Percentiles rank a stretch among this genome's conserved stretches.
phyloP scores from a whole-genome alignment of 2,329 filamentous ascomycete species.

The Sporothrix curviconia region DNA sequence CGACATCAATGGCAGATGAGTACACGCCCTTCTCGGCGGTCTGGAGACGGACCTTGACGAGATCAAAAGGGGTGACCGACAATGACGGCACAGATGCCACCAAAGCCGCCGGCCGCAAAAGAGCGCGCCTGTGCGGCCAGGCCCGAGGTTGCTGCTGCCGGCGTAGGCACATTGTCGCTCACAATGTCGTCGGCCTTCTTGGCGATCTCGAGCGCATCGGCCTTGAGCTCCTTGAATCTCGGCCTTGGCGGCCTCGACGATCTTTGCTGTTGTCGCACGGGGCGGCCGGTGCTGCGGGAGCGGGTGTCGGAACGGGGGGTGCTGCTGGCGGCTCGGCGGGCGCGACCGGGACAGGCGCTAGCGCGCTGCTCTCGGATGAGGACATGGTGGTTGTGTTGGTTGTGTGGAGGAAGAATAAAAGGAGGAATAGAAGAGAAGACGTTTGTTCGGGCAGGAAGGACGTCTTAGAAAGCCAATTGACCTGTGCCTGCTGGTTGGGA shows the following conservation, averaged over 20 bases:
- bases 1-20: conserved; percentile 82
- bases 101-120: conserved; percentile 82
- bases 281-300: conserved; percentile 31
- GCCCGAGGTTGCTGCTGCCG: conserved; percentile 26
- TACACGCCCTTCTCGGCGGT: conserved; percentile 94
- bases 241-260: conserved; percentile 35
- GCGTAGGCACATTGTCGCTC: conserved; percentile 32
- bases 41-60: conserved; percentile 96
- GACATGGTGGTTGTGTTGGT: not conserved
- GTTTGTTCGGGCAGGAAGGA: not conserved
- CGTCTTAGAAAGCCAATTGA: not conserved
- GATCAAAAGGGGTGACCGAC: conserved; percentile 95
- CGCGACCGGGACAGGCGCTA: conserved; percentile 21
- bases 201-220: conserved; percentile 24
- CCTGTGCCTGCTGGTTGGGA: not conserved
- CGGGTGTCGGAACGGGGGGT: conserved; percentile 29
- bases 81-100: conserved; percentile 86
- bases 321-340: conserved; percentile 29
- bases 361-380: conserved; percentile 9
- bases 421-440: not conserved
- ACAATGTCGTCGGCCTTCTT: conserved; percentile 6
- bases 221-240: conserved; percentile 41
- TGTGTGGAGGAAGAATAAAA: not conserved
- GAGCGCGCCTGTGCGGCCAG: conserved; percentile 60
- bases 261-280: conserved; percentile 19